These are phyloP conservation scores for Globisporangium carolinianum DNA, from an alignment of 352 stramenopile genomes.

Conservation along the genomic window DNA sequence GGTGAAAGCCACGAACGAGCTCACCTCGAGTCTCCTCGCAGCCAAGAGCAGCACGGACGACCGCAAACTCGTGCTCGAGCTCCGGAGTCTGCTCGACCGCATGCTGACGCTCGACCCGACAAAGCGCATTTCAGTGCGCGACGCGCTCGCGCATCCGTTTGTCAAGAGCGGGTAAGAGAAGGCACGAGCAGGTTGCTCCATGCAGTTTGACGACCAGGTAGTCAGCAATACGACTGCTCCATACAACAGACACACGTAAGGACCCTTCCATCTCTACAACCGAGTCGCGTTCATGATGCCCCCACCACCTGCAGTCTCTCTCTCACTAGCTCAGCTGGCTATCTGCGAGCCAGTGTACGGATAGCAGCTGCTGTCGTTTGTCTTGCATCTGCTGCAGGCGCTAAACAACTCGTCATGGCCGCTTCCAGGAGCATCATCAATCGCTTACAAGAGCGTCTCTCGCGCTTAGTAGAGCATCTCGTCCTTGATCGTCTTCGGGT, in stretches of 20 bases:
- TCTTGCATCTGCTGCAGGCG: too few relatives aligned
- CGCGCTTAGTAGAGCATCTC: slow-evolving; percentile 80
- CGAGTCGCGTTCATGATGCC: too few relatives aligned
- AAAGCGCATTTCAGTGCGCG: slow-evolving; percentile 67
- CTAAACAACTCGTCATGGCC: too few relatives aligned
- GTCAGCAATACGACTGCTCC: too few relatives aligned
- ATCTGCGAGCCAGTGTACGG: too few relatives aligned
- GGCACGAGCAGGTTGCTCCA: too few relatives aligned
- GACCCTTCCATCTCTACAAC: too few relatives aligned
- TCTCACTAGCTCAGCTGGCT: too few relatives aligned
- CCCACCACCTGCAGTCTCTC: too few relatives aligned
- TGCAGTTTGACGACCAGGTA: too few relatives aligned
- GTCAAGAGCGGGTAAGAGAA: slow-evolving; percentile 21
- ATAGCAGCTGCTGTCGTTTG: too few relatives aligned
- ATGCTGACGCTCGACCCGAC: slow-evolving; percentile 79
- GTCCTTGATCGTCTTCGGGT: slow-evolving; percentile 91
- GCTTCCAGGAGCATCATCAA: neutral
- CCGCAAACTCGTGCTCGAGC: slow-evolving; percentile 50
- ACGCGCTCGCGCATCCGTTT: slow-evolving; percentile 80
- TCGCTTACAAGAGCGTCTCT: neutral
- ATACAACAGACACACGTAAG: too few relatives aligned
- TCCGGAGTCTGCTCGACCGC: slow-evolving; percentile 70
- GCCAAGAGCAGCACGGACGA: slow-evolving; percentile 67
- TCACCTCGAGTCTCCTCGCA: slow-evolving; percentile 40
- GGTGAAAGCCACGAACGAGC: slow-evolving; percentile 55